Percentiles rank a stretch among this genome's conserved stretches.
These are phyloP conservation scores for Mycena albidolilacea DNA, from an alignment of 768 basidiomycete species.

Conservation along the genomic window DNA sequence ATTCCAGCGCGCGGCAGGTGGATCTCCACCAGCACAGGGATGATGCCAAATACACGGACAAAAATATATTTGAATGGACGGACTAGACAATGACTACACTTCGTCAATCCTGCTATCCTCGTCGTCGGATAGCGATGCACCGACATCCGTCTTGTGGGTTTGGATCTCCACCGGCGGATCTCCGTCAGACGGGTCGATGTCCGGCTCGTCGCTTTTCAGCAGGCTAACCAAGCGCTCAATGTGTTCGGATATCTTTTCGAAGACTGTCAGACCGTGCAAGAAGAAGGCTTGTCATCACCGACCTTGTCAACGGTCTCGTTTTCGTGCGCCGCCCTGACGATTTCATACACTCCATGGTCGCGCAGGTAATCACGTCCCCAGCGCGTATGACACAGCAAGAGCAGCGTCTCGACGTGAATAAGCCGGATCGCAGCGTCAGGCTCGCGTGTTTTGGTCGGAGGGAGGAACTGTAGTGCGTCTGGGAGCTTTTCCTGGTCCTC, in stretches of 20 bases:
- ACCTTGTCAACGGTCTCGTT: conserved; percentile 87
- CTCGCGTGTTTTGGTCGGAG: conserved; percentile 88
- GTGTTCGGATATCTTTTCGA: conserved; percentile 81
- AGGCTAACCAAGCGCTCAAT: conserved; percentile 91
- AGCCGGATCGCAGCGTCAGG: conserved; percentile 81
- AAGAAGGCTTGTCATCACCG: conserved; percentile 8
- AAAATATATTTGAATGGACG: not conserved
- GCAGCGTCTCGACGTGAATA: conserved; percentile 90
- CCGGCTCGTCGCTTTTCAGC: conserved; percentile 84
- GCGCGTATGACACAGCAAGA: conserved; percentile 90
- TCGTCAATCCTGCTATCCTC: conserved; percentile 85
- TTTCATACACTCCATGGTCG: conserved; percentile 87
- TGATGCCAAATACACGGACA: conserved; percentile 3
- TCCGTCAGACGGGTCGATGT: conserved; percentile 58
- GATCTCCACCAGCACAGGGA: conserved; percentile 8
- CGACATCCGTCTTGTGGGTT: conserved; percentile 43
- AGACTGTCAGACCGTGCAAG: not conserved
- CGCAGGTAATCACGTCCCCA: conserved; percentile 90
- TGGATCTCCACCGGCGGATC: conserved; percentile 44
- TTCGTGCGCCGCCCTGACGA: conserved; percentile 84
- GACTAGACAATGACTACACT: conserved; percentile 59
- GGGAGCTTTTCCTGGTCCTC: conserved; percentile 96
- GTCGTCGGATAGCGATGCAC: conserved; percentile 58
- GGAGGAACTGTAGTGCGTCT: conserved; percentile 88
- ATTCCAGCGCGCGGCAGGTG: not conserved